Evolutionary conservation across 768 basidiomycete genomes (phyloP).

Genomic region (Hydnomerulius pinastri): DNA sequence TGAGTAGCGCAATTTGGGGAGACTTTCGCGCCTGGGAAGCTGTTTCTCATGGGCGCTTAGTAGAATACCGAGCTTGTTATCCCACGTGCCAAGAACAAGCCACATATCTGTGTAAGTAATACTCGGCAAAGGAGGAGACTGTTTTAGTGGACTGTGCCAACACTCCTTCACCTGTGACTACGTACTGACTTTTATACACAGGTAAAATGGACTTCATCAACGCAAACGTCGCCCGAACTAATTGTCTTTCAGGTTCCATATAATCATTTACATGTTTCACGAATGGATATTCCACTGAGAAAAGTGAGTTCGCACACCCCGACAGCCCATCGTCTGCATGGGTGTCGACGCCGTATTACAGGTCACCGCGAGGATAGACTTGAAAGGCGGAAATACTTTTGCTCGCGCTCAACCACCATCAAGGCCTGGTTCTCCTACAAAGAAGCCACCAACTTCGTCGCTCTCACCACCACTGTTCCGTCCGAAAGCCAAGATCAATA

Average conservation of each 20-base stretch:
- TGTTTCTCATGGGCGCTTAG: no score
- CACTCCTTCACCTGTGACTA: constrained; percentile 8
- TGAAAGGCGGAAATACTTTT: constrained; percentile 35
- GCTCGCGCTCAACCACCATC: constrained; percentile 35
- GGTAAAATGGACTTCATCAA: constrained; percentile 2
- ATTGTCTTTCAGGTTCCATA: neutral
- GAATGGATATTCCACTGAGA: constrained; percentile 43
- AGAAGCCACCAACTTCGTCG: constrained; percentile 29
- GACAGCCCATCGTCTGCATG: constrained; percentile 4
- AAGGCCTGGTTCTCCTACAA: constrained; percentile 53
- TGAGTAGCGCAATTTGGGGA: no score
- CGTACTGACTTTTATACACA: constrained; percentile 1
- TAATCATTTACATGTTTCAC: constrained; percentile 4
- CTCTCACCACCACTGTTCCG: constrained; percentile 34
- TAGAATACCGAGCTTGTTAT: neutral
- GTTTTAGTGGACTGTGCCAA: constrained; percentile 1
- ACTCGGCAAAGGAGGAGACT: constrained; percentile 9
- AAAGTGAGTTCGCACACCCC: constrained; percentile 41
- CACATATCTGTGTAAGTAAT: no score
- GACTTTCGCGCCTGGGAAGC: no score
- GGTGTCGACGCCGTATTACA: constrained; percentile 30
- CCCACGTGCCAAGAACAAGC: no score
- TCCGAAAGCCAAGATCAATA: constrained; percentile 66
- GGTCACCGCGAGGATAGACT: constrained; percentile 56
- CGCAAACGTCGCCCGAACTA: neutral